Percentiles rank a stretch among this genome's conserved stretches.
phyloP scores from a whole-genome alignment of 73 alveolate species.

The Tetrahymena borealis region DNA sequence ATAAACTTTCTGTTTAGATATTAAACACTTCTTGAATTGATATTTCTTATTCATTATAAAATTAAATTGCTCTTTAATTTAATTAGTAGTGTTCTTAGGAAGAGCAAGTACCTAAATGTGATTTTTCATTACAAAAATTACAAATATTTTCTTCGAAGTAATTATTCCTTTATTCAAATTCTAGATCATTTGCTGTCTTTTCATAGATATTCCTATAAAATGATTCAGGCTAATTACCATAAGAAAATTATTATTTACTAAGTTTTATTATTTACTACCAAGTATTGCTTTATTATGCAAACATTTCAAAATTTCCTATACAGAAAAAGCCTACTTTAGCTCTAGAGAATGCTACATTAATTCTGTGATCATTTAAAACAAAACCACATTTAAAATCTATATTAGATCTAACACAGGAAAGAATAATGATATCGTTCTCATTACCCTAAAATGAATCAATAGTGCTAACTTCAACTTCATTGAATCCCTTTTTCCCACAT shows the following conservation, averaged over 20 bases:
- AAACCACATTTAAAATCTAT: background rate
- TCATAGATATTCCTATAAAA: no score
- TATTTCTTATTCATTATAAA: no score
- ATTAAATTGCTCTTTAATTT: no score
- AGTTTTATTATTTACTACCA: background rate
- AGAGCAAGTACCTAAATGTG: no score
- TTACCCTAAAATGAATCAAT: constrained; percentile 26
- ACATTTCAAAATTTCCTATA: background rate
- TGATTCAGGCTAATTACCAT: no score
- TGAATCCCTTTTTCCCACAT: background rate
- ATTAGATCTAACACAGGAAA: constrained; percentile 35
- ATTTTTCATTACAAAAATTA: no score
- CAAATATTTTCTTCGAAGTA: no score
- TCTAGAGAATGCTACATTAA: constrained; percentile 32
- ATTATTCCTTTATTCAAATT: no score
- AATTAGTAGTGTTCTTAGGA: no score
- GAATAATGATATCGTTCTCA: constrained; percentile 21
- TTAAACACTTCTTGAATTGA: no score
- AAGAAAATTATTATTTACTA: background rate
- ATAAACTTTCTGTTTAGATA: no score
- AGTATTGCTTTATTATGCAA: background rate
- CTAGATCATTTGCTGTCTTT: no score
- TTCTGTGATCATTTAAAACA: constrained; percentile 1
- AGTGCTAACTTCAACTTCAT: constrained; percentile 28
- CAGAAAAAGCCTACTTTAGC: constrained; percentile 9